Evolutionary conservation across 108 stramenopile species (phyloP), one percentile per base, ranked within the genome.

Genomic region (Conticribra guillardii): DNA sequence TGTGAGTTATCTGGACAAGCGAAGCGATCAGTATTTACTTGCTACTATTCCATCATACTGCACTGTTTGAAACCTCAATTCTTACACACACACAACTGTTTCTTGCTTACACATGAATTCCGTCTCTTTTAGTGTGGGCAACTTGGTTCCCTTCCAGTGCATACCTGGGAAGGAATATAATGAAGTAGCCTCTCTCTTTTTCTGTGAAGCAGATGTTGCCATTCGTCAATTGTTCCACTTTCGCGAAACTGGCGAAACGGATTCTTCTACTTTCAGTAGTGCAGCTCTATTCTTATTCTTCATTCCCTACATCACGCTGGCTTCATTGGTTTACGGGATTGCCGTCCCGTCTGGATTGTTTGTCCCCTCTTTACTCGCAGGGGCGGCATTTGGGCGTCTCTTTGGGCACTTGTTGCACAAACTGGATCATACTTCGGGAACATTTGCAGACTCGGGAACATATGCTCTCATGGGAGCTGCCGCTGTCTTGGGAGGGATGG

Each of bases 211-310:
- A 14, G 98, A 98, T 81, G 87, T 89, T 29, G 96, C 98, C 51
- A 98, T 98, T 77, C 89, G 95, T 52, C 98, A 98, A 79, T 83
- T 97, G 16, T 96, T 90, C 69, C 93, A 98, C 67, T 98, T 98
- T 75, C 90, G 97, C 24, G 97, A 98, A 81, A 90, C 89, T 11
- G 97, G 97, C 4, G 83, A 84, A 48, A 89, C 96, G 47, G 90
- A 93, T 55, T 72, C 82, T 22, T 74, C 85, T 0, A 97, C 98
- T 17, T 98, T 98, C 71, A 92, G 90, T 15, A 94, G 94, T 9
- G 95, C 92, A 8, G 96, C 96, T 0, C 78, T 98, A 26, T 94
- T 97, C 71, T 62, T 97, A 22, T 98, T 96, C 74, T 98, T 96
- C 83, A 62, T 97, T 33, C 96, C 96, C 4, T 98, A 97, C 81